Base-by-base conservation (phyloP, 1,284 basidiomycete species). In the Apiotrichum laibachii region DNA sequence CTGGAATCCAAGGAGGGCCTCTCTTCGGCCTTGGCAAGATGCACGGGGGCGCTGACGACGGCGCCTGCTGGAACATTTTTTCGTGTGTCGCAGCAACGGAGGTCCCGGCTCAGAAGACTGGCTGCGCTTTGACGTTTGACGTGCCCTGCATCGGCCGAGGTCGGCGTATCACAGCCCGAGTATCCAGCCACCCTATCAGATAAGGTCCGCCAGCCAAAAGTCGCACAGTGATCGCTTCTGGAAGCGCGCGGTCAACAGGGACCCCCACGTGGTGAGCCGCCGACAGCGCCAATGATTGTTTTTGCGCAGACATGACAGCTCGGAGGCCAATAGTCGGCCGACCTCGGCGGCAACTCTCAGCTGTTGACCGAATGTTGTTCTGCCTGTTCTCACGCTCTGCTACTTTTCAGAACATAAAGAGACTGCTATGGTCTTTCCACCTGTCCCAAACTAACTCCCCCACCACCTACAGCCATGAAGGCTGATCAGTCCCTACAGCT, bases 401-500 rank as follows among this genome's bases (percentile, higher is more conserved):
- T 4, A 42, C 10, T 9, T 42, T 44, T 21, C 21, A 21, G 5
- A 44, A 44, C 5, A 44, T 10, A 11, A 44, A 7, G 43, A 21
- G 19, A 21, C 43, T 6, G 19, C 8, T 10, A 8, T 10, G n/a
- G 2, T 11, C 9, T 6, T 3, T 2, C 19, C 43, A 12, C 19
- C n/a, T 44, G 10, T 21, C 26, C 26, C 26, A 31, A 44, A 10
- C 43, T 19, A 26, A 22, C 45, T 5, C 22, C 45, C 26, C 45
- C 45, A 11, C 22, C 45, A 16, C 11, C 11, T 13, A 5, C 45
- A 31, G 16, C 9, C 35, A 60, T 60, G 58, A 60, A 52, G 39
- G 58, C 35, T 12, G 50, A 55, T 34, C 53, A 60, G 31, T 34
- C 53, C 12, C 31, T 55, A 16, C 52, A 26, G 18, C 44, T 60